phyloP scores from a whole-genome alignment of 2,329 filamentous ascomycete species.

The Colletotrichum orchidophilum region DNA sequence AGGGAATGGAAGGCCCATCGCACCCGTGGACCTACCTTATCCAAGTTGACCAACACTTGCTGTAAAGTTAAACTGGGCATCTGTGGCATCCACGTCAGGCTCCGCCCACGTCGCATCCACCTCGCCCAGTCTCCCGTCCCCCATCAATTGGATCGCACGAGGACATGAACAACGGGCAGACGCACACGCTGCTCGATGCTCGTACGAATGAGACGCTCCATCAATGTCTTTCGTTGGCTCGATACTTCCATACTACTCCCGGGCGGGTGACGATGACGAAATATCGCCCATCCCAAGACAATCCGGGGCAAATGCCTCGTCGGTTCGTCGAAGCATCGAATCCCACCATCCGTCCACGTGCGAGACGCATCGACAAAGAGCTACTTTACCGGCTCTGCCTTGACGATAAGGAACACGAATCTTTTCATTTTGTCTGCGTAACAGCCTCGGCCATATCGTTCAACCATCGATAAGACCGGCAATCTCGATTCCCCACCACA shows the following conservation, averaged over 20 bases:
- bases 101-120: background rate
- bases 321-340: background rate
- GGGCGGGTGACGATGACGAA: slow-evolving; percentile 8
- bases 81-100: background rate
- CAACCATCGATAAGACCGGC: background rate
- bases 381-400: background rate
- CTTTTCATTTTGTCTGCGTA: background rate
- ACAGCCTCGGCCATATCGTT: background rate
- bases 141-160: background rate
- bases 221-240: slow-evolving; percentile 10
- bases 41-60: background rate
- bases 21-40: background rate
- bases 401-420: background rate
- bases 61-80: too few species aligned
- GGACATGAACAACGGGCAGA: background rate
- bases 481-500: background rate
- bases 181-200: background rate
- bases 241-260: background rate
- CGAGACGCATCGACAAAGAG: background rate
- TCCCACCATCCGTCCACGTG: background rate
- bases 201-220: background rate
- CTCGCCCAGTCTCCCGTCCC: background rate
- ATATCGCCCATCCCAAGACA: background rate
- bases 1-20: background rate
- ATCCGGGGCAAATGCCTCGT: background rate